These are phyloP conservation scores for Solanum arcanum DNA, from an alignment of 257 asterid species.

Conservation along the genomic window DNA sequence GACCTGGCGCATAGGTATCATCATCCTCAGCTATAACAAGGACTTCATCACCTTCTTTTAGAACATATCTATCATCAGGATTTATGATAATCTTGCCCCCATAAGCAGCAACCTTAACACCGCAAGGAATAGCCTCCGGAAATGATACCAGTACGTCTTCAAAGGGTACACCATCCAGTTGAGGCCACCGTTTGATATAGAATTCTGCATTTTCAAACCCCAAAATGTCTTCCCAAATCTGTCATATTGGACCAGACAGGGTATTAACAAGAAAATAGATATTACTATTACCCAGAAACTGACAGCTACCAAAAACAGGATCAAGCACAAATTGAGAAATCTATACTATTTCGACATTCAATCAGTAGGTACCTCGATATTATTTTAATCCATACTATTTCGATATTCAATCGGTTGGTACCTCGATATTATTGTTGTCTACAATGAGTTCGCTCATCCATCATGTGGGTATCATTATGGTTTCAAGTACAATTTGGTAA, in stretches of 20 bases:
- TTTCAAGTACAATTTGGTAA: not conserved
- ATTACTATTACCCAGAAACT: not conserved
- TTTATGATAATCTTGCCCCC: conserved; percentile 79
- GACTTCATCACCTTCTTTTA: conserved; percentile 85
- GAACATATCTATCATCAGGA: conserved; percentile 74
- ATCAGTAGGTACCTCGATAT: not conserved
- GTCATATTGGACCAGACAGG: conserved; percentile 12
- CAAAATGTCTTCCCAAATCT: conserved; percentile 98
- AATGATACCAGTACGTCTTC: conserved; percentile 70
- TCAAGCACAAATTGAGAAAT: not conserved
- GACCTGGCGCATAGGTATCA: conserved; percentile 90
- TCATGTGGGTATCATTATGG: not conserved
- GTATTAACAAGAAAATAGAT: not conserved
- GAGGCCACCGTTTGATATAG: conserved; percentile 89
- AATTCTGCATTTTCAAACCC: conserved; percentile 98
- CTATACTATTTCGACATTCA: not conserved
- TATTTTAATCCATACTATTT: not conserved
- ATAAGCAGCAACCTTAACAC: conserved; percentile 76
- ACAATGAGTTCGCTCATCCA: not conserved
- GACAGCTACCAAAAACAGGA: not conserved
- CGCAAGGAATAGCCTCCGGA: conserved; percentile 95
- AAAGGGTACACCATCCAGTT: conserved; percentile 62
- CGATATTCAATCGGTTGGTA: not conserved
- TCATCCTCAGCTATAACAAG: conserved; percentile 98
- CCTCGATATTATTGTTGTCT: not conserved